Conservation (phyloP, 169 alveolate genomes). For the Babesia gibsoni region DNA sequence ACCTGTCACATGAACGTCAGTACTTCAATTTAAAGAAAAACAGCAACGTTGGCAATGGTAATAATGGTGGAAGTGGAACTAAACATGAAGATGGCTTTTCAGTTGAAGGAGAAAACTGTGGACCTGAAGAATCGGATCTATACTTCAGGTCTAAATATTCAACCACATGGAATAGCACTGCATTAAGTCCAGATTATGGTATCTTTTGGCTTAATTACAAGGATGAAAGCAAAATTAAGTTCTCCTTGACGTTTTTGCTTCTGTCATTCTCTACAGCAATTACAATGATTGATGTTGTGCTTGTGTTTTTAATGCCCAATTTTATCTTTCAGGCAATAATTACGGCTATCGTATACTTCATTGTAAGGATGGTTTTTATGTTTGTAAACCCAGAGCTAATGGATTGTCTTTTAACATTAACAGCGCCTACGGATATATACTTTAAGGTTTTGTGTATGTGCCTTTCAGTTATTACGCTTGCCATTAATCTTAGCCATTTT, state of each 20-base stretch:
- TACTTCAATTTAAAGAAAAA: neutral
- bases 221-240: neutral
- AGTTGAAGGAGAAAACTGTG: neutral
- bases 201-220: neutral
- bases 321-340: neutral
- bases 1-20: slow-evolving; percentile 14
- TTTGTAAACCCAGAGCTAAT: neutral
- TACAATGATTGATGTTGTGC: neutral
- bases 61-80: neutral
- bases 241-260: neutral
- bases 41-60: neutral
- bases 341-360: neutral
- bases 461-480: too few relatives aligned
- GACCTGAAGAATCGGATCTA: neutral
- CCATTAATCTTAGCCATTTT: too few relatives aligned
- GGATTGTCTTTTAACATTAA: too few relatives aligned
- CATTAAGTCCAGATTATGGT: neutral
- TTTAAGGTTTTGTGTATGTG: too few relatives aligned
- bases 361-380: slow-evolving; percentile 4
- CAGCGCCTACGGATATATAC: too few relatives aligned
- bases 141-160: neutral
- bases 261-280: neutral
- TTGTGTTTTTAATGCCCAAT: neutral
- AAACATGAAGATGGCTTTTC: neutral
- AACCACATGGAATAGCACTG: neutral